Evolutionary conservation across 2,329 filamentous ascomycete genomes (phyloP), one percentile per base, ranked within the genome.

Genomic region (Neopestalotiopsis sp.): DNA sequence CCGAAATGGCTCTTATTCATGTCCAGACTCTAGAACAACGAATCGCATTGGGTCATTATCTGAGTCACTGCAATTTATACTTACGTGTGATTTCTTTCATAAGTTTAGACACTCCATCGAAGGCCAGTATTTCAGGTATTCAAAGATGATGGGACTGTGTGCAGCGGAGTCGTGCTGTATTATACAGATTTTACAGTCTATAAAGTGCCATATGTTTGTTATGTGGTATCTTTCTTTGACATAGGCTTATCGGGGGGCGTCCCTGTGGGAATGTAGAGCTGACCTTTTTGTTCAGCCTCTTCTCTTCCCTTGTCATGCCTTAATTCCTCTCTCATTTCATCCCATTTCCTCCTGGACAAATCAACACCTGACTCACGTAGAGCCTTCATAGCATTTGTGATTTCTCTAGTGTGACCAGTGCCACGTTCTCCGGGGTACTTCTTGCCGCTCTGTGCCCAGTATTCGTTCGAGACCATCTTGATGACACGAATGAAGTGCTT

Each of bases 401-500:
- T 75, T 65, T 78, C 73, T 56, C 88, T 83, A 20, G 88, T 74
- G 32, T 77, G 72, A 64, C 88, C 88, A 7, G 82, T 86, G 72
- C 74, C 81, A 0, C 85, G 82, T 78, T 89, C 81, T 59, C 88
- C 88, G 0, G 85, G 84, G 76, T 90, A 90, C 20, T 79, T 79
- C 70, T 81, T 68, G 34, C 88, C 88, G 68, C 81, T 84, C 4
- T 72, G 74, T 57, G 78, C 74, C 83, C 86, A 90, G 69, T 85
- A 84, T 61, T 87, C 81, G 74, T 91, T 87, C 70, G 79, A 81
- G 38, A 91, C 81, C 70, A 91, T 82, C 78, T 90, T 83, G 65
- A 91, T 82, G 71, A 91, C 84, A 60, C 88, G 86, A 60, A 91
- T 78, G 71, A 90, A 89, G 78, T 90, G 86, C 81, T 90, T 91